These are phyloP conservation scores for Yarrowia sp. DNA, from an alignment of 805 yeast genomes.

Conservation along the genomic window DNA sequence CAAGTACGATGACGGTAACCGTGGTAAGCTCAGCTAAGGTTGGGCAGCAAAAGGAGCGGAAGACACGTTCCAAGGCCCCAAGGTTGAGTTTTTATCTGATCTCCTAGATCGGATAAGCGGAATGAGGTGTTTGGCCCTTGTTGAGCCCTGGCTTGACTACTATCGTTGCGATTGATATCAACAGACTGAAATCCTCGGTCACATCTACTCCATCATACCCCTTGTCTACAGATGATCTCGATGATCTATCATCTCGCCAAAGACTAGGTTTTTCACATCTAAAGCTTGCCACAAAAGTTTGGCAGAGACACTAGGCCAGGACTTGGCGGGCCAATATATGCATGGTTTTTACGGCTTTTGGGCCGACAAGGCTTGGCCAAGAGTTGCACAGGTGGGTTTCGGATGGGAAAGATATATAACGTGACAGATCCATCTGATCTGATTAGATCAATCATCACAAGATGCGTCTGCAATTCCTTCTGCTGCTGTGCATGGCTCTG, in stretches of 20 bases:
- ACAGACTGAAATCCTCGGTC: too few species aligned
- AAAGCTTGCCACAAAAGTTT: not conserved
- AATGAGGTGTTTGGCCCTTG: too few species aligned
- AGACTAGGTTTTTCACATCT: not conserved
- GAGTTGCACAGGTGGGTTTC: not conserved
- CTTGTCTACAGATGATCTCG: not conserved
- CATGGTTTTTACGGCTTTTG: conserved; percentile 20
- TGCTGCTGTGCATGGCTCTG: not conserved
- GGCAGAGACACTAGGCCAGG: not conserved
- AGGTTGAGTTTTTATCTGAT: conserved; percentile 10
- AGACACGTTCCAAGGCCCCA: not conserved
- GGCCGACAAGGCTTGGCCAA: not conserved
- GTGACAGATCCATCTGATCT: not conserved
- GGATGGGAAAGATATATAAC: not conserved
- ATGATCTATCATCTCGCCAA: not conserved
- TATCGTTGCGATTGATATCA: too few species aligned
- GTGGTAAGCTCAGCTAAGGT: conserved; percentile 3
- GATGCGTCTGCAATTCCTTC: conserved; percentile 1
- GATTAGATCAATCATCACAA: conserved; percentile 14
- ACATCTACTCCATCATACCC: too few species aligned
- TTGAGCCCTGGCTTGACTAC: too few species aligned
- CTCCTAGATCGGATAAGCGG: not conserved
- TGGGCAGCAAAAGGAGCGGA: conserved; percentile 2
- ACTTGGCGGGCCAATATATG: conserved; percentile 17
- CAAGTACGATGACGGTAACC: not conserved